Base-by-base conservation (phyloP, 2,329 filamentous ascomycete species). In the Diaporthe capsici region DNA sequence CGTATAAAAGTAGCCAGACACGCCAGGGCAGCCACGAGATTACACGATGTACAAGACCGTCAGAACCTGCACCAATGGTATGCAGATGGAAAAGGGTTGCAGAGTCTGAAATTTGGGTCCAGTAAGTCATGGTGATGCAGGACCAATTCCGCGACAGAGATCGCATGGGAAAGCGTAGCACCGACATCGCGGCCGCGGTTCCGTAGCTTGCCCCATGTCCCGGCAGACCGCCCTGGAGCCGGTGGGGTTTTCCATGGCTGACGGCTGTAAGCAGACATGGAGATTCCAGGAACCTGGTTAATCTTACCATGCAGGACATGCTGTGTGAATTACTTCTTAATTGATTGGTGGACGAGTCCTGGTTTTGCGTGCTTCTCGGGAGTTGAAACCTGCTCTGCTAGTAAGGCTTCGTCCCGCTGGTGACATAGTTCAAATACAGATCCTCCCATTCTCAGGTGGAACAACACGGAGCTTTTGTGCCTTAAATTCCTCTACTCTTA, bases 361-460 rank as follows among this genome's bases (percentile, higher is more conserved):
- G 37, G 37, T 39, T 39, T 39, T 39, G 37, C 4, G 37, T 39
- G 37, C 37, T 39, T 39, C 37, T 39, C 10, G 37, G 37, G 9
- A 12, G 37, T 10, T 39, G 1, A 10, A 4, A 12, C 37, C 37
- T 39, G 37, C 37, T 39, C 37, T 39, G 2, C 6, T 34, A 34
- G 34, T 34, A 39, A 12, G 37, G 9, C 10, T 3, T 39, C 37
- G 10, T 10, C 10, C 10, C 37, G 4, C 2, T 39, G 37, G 37
- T 39, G 37, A 39, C 37, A 39, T 39, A 39, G 37, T 12, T 39
- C 37, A 12, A 39, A 39, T 39, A 39, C 2, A 39, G 37, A 39
- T 39, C 0, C 1, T 39, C 10, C 37, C 0, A 10, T 12, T 12
- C 37, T 0, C 37, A 39, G 34, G 34, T 34, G 34, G 34, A 0